phyloP scores from a whole-genome alignment of 306 rosid genomes.

The Coriaria nepalensis region DNA sequence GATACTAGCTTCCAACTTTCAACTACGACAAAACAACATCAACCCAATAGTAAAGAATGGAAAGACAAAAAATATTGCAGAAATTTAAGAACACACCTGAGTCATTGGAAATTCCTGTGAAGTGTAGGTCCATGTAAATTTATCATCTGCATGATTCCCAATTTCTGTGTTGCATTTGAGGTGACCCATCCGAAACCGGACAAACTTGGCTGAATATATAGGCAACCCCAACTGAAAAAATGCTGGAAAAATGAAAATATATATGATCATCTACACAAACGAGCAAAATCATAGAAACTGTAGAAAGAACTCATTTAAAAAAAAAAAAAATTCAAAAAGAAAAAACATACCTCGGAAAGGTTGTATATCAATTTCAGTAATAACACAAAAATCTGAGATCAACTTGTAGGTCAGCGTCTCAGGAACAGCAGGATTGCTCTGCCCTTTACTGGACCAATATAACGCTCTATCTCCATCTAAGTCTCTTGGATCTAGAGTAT shows the following conservation, averaged over 20 bases:
- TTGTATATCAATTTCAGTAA: conserved; percentile 48
- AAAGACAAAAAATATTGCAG: not conserved
- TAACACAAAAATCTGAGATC: conserved; percentile 48
- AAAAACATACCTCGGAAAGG: conserved; percentile 62
- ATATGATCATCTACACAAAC: conserved; percentile 4
- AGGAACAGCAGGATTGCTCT: conserved; percentile 47
- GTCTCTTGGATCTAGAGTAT: conserved; percentile 49
- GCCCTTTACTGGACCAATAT: conserved; percentile 93
- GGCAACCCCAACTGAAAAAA: conserved; percentile 56
- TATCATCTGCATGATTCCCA: conserved; percentile 18
- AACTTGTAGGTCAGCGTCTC: conserved; percentile 67
- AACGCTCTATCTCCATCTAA: conserved; percentile 17
- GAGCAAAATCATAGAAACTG: conserved; percentile 3
- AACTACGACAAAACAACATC: no score
- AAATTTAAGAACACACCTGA: conserved; percentile 32
- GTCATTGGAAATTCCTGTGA: conserved; percentile 73
- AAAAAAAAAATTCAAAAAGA: conserved; percentile 8
- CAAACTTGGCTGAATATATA: conserved; percentile 63
- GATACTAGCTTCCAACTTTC: no score
- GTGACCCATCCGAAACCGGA: conserved; percentile 72
- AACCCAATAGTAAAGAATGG: no score
- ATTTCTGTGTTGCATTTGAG: conserved; percentile 18
- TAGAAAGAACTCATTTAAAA: conserved; percentile 8
- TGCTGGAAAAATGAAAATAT: conserved; percentile 31
- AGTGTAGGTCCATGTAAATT: conserved; percentile 65